Evolutionary conservation across 2,329 filamentous ascomycete genomes (phyloP).

Genomic region (Penicillium digitatum): DNA sequence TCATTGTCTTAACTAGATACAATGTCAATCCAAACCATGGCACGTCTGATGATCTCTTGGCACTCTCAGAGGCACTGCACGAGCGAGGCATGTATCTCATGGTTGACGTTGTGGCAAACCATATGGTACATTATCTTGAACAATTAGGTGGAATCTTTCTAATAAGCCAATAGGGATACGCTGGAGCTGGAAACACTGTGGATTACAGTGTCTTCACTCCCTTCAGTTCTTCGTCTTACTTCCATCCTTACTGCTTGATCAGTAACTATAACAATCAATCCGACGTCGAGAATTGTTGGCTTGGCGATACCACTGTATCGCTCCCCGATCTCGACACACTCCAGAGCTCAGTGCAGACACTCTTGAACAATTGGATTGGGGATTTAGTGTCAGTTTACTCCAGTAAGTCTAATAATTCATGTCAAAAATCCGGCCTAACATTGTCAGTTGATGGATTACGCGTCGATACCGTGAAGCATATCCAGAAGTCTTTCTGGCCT

Average conservation of each 20-base stretch:
- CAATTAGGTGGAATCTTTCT: slow-evolving; percentile 2
- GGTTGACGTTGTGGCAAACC: slow-evolving; percentile 54
- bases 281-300: slow-evolving; percentile 50
- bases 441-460: slow-evolving; percentile 48
- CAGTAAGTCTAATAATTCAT: slow-evolving; percentile 44
- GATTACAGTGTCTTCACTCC: slow-evolving; percentile 53
- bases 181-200: slow-evolving; percentile 46
- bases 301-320: slow-evolving; percentile 52
- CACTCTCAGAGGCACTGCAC: slow-evolving; percentile 55
- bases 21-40: slow-evolving; percentile 58
- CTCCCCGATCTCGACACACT: slow-evolving; percentile 62
- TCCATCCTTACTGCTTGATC: slow-evolving; percentile 57
- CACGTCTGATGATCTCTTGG: slow-evolving; percentile 56
- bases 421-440: background rate
- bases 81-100: slow-evolving; percentile 57
- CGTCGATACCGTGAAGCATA: slow-evolving; percentile 51
- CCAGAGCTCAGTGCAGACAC: slow-evolving; percentile 45
- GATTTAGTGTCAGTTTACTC: slow-evolving; percentile 57
- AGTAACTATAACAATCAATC: slow-evolving; percentile 51
- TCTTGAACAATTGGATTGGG: slow-evolving; percentile 57
- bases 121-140: slow-evolving; percentile 11
- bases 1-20: slow-evolving; percentile 30
- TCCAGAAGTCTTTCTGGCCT: slow-evolving; percentile 46
- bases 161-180: slow-evolving; percentile 36
- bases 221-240: slow-evolving; percentile 59